Evolutionary conservation across 768 basidiomycete genomes (phyloP).

Genomic region (Mycena rosella): DNA sequence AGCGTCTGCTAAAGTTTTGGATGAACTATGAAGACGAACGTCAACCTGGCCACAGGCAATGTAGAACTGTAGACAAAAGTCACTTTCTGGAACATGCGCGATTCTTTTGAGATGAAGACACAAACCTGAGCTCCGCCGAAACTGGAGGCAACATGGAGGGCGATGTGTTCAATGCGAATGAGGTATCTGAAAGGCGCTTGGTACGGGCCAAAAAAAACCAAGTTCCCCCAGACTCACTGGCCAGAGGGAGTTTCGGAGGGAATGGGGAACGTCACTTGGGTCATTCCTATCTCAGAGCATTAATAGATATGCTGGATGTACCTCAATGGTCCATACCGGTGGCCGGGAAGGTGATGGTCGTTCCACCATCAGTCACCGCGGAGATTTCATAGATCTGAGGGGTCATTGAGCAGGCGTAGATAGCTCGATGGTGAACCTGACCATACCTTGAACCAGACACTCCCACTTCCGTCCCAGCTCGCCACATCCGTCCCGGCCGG

Average conservation of each 20-base stretch:
- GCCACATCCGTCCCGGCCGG: slow-evolving; percentile 26
- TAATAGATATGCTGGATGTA: not conserved
- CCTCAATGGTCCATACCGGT: not conserved
- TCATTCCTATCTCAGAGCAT: slow-evolving; percentile 1
- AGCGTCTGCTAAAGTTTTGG: not conserved
- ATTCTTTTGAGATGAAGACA: not conserved
- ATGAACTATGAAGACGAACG: slow-evolving; percentile 35
- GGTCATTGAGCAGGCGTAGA: not conserved
- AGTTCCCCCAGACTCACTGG: not conserved
- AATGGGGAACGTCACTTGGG: slow-evolving; percentile 28
- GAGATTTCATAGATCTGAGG: not conserved
- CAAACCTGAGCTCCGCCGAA: slow-evolving; percentile 20
- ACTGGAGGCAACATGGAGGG: slow-evolving; percentile 24
- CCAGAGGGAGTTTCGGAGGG: slow-evolving; percentile 30
- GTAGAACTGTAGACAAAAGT: slow-evolving; percentile 34
- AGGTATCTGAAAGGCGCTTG: slow-evolving; percentile 3
- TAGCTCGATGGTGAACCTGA: not conserved
- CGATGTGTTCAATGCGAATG: slow-evolving; percentile 30
- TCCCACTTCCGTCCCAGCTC: slow-evolving; percentile 26
- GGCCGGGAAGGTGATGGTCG: slow-evolving; percentile 46
- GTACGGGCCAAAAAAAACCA: too few relatives aligned
- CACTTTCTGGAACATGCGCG: too few relatives aligned
- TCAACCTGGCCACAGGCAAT: slow-evolving; percentile 46
- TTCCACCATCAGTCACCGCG: slow-evolving; percentile 33
- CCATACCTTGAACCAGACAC: slow-evolving; percentile 51